Percentiles rank a stretch among this genome's conserved stretches.
Evolutionary conservation across 208 protist species (phyloP).

Genomic region (Acanthamoeba lenticulata): DNA sequence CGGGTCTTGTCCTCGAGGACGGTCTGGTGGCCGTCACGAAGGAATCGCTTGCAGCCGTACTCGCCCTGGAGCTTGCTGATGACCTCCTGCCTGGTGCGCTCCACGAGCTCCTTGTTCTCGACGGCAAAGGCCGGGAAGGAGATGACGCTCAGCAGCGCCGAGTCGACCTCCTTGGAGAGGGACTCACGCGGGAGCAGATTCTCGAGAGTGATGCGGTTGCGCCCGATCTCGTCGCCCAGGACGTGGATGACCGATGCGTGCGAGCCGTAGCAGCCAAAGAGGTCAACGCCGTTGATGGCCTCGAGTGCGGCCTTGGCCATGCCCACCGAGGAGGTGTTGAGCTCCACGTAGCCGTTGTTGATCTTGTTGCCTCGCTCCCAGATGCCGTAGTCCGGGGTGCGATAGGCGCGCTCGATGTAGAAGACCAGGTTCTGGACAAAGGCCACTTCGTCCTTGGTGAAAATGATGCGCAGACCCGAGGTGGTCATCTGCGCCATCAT

Average conservation of each 20-base stretch:
- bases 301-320: constrained; percentile 78
- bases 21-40: constrained; percentile 73
- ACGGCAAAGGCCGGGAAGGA: constrained; percentile 75
- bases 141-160: constrained; percentile 66
- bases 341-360: constrained; percentile 73
- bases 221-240: constrained; percentile 69
- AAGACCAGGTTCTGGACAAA: constrained; percentile 78
- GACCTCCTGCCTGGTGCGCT: constrained; percentile 65
- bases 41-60: constrained; percentile 79
- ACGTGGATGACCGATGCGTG: constrained; percentile 71
- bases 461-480: constrained; percentile 73
- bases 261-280: constrained; percentile 71
- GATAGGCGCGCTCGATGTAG: constrained; percentile 78
- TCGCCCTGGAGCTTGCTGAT: constrained; percentile 66
- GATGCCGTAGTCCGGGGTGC: constrained; percentile 77
- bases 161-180: constrained; percentile 72
- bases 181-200: constrained; percentile 71
- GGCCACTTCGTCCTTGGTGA: constrained; percentile 71
- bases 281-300: constrained; percentile 72
- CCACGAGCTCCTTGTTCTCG: constrained; percentile 63
- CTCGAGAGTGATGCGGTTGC: constrained; percentile 66
- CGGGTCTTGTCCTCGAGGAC: constrained; percentile 29
- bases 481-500: constrained; percentile 77
- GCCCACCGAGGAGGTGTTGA: constrained; percentile 75
- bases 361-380: constrained; percentile 79